Conservation (phyloP, 2,329 filamentous ascomycete species). For the Fusarium drepaniforme region DNA sequence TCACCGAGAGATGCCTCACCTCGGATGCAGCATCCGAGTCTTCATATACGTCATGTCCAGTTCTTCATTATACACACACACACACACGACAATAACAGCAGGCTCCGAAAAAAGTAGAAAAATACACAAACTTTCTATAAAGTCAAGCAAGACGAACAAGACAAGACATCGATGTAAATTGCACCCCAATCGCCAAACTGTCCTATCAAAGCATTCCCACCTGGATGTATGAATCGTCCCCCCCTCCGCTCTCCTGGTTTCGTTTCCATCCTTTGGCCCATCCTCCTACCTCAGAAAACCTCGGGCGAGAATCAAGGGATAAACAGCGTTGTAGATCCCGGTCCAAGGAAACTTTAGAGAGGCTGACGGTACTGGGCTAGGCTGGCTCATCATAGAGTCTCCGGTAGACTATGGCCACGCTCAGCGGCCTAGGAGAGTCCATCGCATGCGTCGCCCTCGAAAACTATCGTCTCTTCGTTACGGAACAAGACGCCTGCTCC, state of each 20-base stretch:
- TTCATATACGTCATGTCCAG: not conserved
- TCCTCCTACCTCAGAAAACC: constrained; percentile 21
- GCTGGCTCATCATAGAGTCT: constrained; percentile 28
- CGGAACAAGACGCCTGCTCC: constrained; percentile 39
- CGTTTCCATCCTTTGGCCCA: constrained; percentile 12
- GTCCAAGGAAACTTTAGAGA: constrained; percentile 35
- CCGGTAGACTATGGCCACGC: constrained; percentile 17
- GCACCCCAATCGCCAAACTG: constrained; percentile 65
- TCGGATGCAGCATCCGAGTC: not conserved
- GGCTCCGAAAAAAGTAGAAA: not conserved
- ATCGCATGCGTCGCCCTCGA: constrained; percentile 23
- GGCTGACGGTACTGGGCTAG: constrained; percentile 21
- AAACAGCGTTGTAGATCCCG: constrained; percentile 46
- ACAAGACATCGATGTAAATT: constrained; percentile 55
- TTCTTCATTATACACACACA: not conserved
- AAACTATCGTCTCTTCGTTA: constrained; percentile 28
- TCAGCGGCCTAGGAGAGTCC: constrained; percentile 17
- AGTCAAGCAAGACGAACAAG: constrained; percentile 33
- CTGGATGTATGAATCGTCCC: constrained; percentile 53
- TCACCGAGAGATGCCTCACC: not conserved
- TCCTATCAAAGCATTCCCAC: constrained; percentile 60
- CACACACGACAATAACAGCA: not conserved
- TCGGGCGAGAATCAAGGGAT: constrained; percentile 34
- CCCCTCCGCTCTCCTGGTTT: constrained; percentile 34
- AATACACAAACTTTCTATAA: constrained; percentile 32